Base-by-base conservation (phyloP, 1,284 basidiomycete genomes). In the Trichosporon sp. region DNA sequence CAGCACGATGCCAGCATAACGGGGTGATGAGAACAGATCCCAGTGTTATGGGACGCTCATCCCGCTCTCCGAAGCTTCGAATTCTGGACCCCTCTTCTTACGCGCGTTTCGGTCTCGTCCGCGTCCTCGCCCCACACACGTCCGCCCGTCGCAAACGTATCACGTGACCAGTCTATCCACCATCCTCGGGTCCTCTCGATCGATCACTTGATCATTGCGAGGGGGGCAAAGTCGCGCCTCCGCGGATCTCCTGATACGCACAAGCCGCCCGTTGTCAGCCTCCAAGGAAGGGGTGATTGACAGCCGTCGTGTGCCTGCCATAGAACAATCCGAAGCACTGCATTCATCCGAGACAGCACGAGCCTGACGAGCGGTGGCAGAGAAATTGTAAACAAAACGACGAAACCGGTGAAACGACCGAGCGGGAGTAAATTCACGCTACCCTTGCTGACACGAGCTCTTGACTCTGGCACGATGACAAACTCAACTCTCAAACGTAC, bases 321-420 rank as follows among this genome's bases (percentile, higher is more conserved):
- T n/a, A 46, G 43, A 46, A 46, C 43, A n/a, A 46, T n/a, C 43
- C 43, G 43, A 46, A 46, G 43, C 16, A 46, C 40, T 43, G 40
- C 11, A 26, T 26, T 26, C 26, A 26, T 26, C 26, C 26, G 26
- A 26, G 26, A 26, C 26, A 26, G 26, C 26, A 26, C 26, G 26
- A 26, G 26, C 26, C 26, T 26, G 26, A 26, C 26, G 26, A 26
- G 26, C 26, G 26, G 43, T 46, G 43, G 43, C 43, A 46, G 16
- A n/a, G 16, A 46, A 46, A 46, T 12, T 46, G 16, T n/a, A 46
- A 46, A n/a, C 16, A 46, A 46, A 46, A 4, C 43, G 5, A n/a
- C 43, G 43, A 46, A 46, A 46, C 43, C 43, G 43, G 43, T 46
- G 43, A 46, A 46, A 46, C 43, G 43, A 46, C 43, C 43, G 43